Evolutionary conservation across 192 early-diverging fungal genomes (phyloP), one percentile per base, ranked within the genome.

Genomic region (Gigaspora rosea): DNA sequence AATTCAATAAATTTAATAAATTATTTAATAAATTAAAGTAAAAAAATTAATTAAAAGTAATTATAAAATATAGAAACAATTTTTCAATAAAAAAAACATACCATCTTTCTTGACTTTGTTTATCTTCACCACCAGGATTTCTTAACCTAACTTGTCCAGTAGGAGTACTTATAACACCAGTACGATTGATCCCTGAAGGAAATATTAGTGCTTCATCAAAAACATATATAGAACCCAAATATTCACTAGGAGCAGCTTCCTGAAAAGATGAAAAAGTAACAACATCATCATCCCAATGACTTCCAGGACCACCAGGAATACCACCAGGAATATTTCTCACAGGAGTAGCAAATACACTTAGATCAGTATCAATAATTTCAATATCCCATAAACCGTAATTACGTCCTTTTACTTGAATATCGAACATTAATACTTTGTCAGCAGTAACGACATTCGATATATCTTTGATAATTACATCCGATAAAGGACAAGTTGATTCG

Each of bases 361-460:
- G 83, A 71, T 91, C 87, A 35, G 86, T 81, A 50, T 85, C 80
- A 36, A 85, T 81, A 10, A 92, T 78, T 62, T 85, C 79, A 5
- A 92, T 83, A 46, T 86, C 85, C 83, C 87, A 88, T 50, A 86
- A 80, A 64, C 90, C 90, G 11, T 78, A 80, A 67, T 92, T 92
- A 32, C 85, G 82, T 0, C 86, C 85, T 54, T 83, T 76, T 10
- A 92, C 78, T 71, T 91, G 86, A 66, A 92, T 73, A 70, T 91
- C 88, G 52, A 92, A 91, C 33, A 92, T 85, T 32, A 92, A 81
- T 76, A 91, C 90, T 78, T 90, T 91, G 35, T 92, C 89, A 6
- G 91, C 85, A 9, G 91, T 88, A 57, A 92, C 73, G 6, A 92
- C 88, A 63, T 88, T 82, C 18, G 85, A 80, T 54, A 92, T 85